Evolutionary conservation across 1,139 yeast species (phyloP).

Genomic region (Blastobotrys elegans): DNA sequence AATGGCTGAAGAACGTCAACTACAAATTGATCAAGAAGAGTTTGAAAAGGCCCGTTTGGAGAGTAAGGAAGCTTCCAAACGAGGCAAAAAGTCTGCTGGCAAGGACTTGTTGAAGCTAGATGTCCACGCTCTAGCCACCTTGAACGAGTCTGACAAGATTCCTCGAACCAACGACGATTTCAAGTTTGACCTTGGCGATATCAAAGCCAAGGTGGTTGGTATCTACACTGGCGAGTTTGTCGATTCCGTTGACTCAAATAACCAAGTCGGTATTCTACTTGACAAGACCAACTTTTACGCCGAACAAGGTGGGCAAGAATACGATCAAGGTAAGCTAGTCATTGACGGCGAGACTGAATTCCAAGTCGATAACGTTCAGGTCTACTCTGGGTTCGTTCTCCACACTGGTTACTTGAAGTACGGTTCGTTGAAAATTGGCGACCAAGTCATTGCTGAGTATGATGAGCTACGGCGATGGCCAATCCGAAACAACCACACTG

Average conservation of each 20-base stretch:
- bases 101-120: constrained; percentile 66
- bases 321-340: constrained; percentile 87
- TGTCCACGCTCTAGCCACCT: constrained; percentile 73
- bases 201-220: constrained; percentile 49
- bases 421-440: constrained; percentile 65
- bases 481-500: constrained; percentile 95
- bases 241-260: constrained; percentile 36
- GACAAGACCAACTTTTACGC: constrained; percentile 95
- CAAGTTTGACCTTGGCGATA: constrained; percentile 44
- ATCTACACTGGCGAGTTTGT: constrained; percentile 70
- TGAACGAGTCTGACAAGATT: constrained; percentile 42
- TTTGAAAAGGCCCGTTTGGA: constrained; percentile 86
- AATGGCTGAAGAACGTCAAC: constrained; percentile 98
- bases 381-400: constrained; percentile 88
- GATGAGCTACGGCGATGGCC: constrained; percentile 97
- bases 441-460: constrained; percentile 74
- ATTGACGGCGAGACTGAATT: constrained; percentile 86
- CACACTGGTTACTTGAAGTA: constrained; percentile 86
- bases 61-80: constrained; percentile 93
- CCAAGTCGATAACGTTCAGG: constrained; percentile 85
- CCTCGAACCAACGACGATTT: constrained; percentile 77
- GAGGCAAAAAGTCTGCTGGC: constrained; percentile 65
- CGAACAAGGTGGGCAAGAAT: constrained; percentile 99
- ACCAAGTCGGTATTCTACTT: constrained; percentile 70
- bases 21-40: constrained; percentile 84